Percentiles rank a stretch among this genome's conserved stretches.
Evolutionary conservation across 163 green algal species (phyloP).

Genomic region (Volvox carteri): DNA sequence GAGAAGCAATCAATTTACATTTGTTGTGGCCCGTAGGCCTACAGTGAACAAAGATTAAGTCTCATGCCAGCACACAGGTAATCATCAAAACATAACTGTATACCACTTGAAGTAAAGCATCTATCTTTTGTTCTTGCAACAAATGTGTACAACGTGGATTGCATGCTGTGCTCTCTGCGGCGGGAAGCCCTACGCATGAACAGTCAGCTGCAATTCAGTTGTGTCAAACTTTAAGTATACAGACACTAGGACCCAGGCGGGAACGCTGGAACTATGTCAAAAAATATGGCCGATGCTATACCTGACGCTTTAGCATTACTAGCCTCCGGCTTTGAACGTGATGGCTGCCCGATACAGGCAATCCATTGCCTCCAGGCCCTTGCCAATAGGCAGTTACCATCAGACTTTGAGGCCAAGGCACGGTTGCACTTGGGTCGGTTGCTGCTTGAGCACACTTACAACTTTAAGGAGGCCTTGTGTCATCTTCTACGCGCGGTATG

Average conservation of each 20-base stretch:
- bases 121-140: too few relatives aligned
- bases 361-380: conserved; percentile 57
- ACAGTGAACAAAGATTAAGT: too few relatives aligned
- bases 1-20: too few relatives aligned
- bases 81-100: too few relatives aligned
- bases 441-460: conserved; percentile 55
- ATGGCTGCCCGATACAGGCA: conserved; percentile 48
- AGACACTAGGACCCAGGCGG: neutral
- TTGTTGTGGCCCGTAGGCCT: too few relatives aligned
- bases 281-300: neutral
- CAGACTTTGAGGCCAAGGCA: conserved; percentile 41
- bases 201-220: too few relatives aligned
- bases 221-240: too few relatives aligned
- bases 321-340: conserved; percentile 18
- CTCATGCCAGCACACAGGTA: too few relatives aligned
- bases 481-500: conserved; percentile 53
- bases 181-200: neutral
- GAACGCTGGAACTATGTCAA: neutral
- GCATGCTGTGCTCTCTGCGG: neutral
- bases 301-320: conserved; percentile 39
- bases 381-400: conserved; percentile 18
- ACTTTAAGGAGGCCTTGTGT: conserved; percentile 27
- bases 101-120: too few relatives aligned
- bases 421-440: conserved; percentile 45
- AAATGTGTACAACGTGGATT: neutral